Evolutionary conservation across 1,284 basidiomycete genomes (phyloP).

Genomic region (Cutaneotrichosporon mucoides): DNA sequence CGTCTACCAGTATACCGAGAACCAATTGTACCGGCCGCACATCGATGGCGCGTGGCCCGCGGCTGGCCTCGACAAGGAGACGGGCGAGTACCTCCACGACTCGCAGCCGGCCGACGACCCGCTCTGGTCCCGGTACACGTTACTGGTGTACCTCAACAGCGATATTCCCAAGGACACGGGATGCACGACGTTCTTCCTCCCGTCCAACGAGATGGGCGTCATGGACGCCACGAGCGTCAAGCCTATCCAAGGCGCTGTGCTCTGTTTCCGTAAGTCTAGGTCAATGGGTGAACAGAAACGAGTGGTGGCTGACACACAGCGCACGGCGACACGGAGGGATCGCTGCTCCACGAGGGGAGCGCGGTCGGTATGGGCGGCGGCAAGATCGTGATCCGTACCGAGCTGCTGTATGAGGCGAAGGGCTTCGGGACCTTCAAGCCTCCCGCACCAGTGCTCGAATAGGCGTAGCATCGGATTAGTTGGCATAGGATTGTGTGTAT

Average conservation of each 20-base stretch:
- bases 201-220: slow-evolving; percentile 49
- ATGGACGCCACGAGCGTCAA: slow-evolving; percentile 55
- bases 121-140: slow-evolving; percentile 54
- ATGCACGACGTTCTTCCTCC: slow-evolving; percentile 58
- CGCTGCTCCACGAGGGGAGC: slow-evolving; percentile 49
- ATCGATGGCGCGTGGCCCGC: slow-evolving; percentile 60
- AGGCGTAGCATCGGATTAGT: too few relatives aligned
- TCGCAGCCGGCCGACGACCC: slow-evolving; percentile 45
- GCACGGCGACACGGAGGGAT: slow-evolving; percentile 49
- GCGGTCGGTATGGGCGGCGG: slow-evolving; percentile 45
- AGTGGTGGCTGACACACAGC: slow-evolving; percentile 19
- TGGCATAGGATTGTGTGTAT: neutral
- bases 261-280: slow-evolving; percentile 55
- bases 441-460: slow-evolving; percentile 12
- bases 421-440: slow-evolving; percentile 48
- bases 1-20: slow-evolving; percentile 55
- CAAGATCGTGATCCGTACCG: slow-evolving; percentile 50
- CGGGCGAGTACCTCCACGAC: slow-evolving; percentile 57
- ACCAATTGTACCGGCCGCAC: slow-evolving; percentile 54
- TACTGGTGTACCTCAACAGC: slow-evolving; percentile 57
- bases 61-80: slow-evolving; percentile 51
- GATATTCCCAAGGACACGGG: slow-evolving; percentile 51
- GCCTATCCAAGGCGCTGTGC: slow-evolving; percentile 54
- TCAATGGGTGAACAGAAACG: slow-evolving; percentile 19
- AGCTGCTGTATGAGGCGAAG: slow-evolving; percentile 49